These are phyloP conservation scores for Acer yangbiense DNA, from an alignment of 345 rosid genomes.

Conservation along the genomic window DNA sequence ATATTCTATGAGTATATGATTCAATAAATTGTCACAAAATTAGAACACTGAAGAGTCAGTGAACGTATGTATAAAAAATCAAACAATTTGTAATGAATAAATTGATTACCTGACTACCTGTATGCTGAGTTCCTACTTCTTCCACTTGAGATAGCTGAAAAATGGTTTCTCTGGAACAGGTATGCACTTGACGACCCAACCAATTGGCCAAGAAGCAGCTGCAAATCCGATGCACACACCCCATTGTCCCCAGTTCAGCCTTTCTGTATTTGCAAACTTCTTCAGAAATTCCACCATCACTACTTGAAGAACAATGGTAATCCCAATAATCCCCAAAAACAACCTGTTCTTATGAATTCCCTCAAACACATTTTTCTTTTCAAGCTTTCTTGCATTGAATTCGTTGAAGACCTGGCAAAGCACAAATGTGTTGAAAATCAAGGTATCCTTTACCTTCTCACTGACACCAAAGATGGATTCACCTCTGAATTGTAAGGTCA, in stretches of 20 bases:
- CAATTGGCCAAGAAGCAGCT: slow-evolving; percentile 70
- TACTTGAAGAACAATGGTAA: slow-evolving; percentile 61
- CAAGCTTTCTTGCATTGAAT: slow-evolving; percentile 74
- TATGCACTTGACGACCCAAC: slow-evolving; percentile 59
- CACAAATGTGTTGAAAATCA: slow-evolving; percentile 73
- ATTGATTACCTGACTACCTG: too few relatives aligned
- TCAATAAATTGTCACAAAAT: too few relatives aligned
- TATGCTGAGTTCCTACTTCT: too few relatives aligned
- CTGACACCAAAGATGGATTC: slow-evolving; percentile 52
- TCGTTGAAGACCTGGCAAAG: slow-evolving; percentile 81
- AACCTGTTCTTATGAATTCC: slow-evolving; percentile 64
- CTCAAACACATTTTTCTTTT: slow-evolving; percentile 69
- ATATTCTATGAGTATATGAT: too few relatives aligned
- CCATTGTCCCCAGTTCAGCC: slow-evolving; percentile 70
- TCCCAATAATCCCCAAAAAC: slow-evolving; percentile 55
- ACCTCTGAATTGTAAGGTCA: slow-evolving; percentile 69
- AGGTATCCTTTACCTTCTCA: slow-evolving; percentile 54
- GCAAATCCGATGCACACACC: slow-evolving; percentile 58
- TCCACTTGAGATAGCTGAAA: slow-evolving; percentile 43
- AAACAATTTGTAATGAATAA: too few relatives aligned
- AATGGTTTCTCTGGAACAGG: slow-evolving; percentile 57
- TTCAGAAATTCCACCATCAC: slow-evolving; percentile 75
- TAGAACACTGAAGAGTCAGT: too few relatives aligned
- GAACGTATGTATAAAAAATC: too few relatives aligned
- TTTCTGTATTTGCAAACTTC: slow-evolving; percentile 73